These are phyloP conservation scores for Hyphodiscus hymeniophilus DNA, from an alignment of 495 filamentous ascomycete genomes.

Conservation along the genomic window DNA sequence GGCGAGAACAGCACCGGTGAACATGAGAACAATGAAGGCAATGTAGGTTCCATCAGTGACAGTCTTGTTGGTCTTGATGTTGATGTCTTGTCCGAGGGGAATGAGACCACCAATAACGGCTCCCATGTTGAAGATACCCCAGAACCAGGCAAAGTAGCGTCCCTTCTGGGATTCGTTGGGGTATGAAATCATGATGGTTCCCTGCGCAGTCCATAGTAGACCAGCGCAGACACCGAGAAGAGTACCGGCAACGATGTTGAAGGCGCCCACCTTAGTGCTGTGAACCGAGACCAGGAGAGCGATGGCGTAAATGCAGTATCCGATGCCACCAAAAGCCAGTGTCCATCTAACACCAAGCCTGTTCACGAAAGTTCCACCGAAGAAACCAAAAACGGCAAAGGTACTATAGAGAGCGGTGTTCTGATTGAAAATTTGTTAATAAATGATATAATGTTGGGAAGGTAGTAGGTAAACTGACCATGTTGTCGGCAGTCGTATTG, in stretches of 20 bases:
- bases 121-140: conserved; percentile 92
- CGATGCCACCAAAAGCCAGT: conserved; percentile 72
- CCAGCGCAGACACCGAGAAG: conserved; percentile 74
- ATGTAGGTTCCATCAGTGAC: conserved; percentile 85
- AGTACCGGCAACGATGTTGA: conserved; percentile 71
- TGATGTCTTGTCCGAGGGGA: conserved; percentile 72
- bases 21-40: conserved; percentile 84
- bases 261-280: conserved; percentile 58
- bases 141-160: conserved; percentile 83
- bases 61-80: conserved; percentile 43
- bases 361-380: conserved; percentile 73
- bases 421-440: conserved; percentile 1
- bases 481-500: conserved; percentile 53
- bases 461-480: conserved; percentile 27
- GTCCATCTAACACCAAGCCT: conserved; percentile 65
- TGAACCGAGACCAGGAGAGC: conserved; percentile 79
- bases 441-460: background rate
- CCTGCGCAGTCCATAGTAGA: conserved; percentile 85
- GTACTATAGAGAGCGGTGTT: conserved; percentile 67
- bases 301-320: conserved; percentile 78
- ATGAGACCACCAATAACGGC: conserved; percentile 85
- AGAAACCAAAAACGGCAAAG: conserved; percentile 82
- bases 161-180: conserved; percentile 77
- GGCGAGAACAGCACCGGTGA: conserved; percentile 62
- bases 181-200: conserved; percentile 94